phyloP scores from a whole-genome alignment of 192 early-diverging fungal species.

The Linnemannia exigua region DNA sequence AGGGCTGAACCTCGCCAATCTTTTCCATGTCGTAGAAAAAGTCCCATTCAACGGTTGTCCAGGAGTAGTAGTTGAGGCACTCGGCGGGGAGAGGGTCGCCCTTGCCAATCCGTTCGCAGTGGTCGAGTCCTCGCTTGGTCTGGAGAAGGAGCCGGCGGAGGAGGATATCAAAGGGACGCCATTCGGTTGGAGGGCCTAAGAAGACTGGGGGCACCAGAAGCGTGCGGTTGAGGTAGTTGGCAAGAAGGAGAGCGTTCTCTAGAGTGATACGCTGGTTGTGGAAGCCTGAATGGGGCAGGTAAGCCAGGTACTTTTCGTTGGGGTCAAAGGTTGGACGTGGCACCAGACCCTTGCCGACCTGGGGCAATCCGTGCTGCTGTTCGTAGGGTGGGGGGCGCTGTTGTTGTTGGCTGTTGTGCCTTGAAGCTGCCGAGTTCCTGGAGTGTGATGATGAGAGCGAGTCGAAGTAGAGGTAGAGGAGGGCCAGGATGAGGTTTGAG shows the following conservation, averaged over 20 bases:
- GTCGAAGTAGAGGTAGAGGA: conserved; percentile 39
- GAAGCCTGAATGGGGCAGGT: conserved; percentile 68
- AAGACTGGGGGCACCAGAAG: conserved; percentile 64
- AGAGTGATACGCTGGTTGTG: conserved; percentile 70
- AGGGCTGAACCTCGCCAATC: conserved; percentile 50
- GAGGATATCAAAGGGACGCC: conserved; percentile 62
- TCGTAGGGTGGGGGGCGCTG: background rate
- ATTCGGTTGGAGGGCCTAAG: conserved; percentile 68
- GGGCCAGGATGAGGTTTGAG: conserved; percentile 32
- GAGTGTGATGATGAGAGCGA: conserved; percentile 5
- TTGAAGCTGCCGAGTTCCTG: background rate
- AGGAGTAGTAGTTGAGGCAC: conserved; percentile 68
- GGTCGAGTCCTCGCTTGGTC: conserved; percentile 67
- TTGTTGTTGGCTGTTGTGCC: background rate
- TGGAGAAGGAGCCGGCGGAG: conserved; percentile 64
- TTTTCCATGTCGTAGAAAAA: conserved; percentile 67
- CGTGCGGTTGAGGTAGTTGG: conserved; percentile 69
- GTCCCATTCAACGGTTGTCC: conserved; percentile 69
- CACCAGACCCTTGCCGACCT: conserved; percentile 32
- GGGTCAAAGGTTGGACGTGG: conserved; percentile 20
- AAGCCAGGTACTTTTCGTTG: conserved; percentile 66
- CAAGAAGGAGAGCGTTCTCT: conserved; percentile 68
- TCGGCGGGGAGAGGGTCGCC: conserved; percentile 63
- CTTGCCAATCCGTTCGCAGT: conserved; percentile 57
- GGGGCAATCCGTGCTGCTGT: background rate